These are phyloP conservation scores for Coccomyxa subellipsoidea DNA, from an alignment of 163 green algal species.

Conservation along the genomic window DNA sequence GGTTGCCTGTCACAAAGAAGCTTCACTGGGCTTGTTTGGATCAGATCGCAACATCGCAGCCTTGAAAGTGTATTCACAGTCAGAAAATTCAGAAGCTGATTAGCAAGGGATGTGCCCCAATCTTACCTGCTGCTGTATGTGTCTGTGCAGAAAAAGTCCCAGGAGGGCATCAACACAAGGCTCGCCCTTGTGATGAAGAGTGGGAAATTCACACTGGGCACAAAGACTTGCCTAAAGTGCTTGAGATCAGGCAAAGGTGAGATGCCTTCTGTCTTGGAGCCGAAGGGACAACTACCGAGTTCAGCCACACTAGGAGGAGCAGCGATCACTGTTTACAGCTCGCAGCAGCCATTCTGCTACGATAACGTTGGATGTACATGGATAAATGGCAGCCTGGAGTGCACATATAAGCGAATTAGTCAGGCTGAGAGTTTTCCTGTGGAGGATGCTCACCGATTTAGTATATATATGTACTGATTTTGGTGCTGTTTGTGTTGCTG, in stretches of 20 bases:
- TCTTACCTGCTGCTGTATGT: background rate
- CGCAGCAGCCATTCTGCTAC: too few relatives aligned
- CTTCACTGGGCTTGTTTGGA: background rate
- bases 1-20: background rate
- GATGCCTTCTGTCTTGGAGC: background rate
- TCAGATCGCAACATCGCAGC: too few relatives aligned
- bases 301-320: background rate
- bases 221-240: constrained; percentile 98
- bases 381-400: too few relatives aligned
- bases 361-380: too few relatives aligned
- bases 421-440: too few relatives aligned
- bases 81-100: too few relatives aligned
- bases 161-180: constrained; percentile 94
- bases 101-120: too few relatives aligned
- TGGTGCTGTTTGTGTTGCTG: constrained; percentile 6
- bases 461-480: background rate
- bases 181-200: constrained; percentile 99
- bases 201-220: constrained; percentile 98
- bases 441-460: too few relatives aligned
- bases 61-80: too few relatives aligned
- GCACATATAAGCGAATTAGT: too few relatives aligned
- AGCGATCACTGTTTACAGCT: background rate
- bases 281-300: background rate
- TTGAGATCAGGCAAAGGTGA: constrained; percentile 90
- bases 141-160: constrained; percentile 72